A percentile compares a stretch with the other conserved stretches of the same genome.
These are phyloP conservation scores for Pythium pyrilobum DNA, from an alignment of 352 stramenopile species.

Conservation along the genomic window DNA sequence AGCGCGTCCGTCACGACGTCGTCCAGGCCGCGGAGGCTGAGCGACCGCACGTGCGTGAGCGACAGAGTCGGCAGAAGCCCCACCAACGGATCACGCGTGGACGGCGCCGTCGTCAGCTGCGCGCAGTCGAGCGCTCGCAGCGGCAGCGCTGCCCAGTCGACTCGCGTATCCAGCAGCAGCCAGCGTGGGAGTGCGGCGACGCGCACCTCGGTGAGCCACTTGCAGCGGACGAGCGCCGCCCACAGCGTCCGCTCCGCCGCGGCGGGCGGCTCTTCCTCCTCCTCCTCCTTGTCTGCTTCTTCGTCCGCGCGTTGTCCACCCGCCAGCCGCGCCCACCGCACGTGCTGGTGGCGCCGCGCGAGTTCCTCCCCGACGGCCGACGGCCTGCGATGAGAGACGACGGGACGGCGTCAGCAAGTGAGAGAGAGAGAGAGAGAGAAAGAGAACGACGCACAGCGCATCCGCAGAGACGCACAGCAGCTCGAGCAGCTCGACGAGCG, in stretches of 20 bases:
- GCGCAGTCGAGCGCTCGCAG: not conserved
- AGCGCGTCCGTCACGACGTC: not conserved
- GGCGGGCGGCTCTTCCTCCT: not conserved
- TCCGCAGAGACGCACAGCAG: constrained; percentile 1
- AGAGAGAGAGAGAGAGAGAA: too few relatives aligned
- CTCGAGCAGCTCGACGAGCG: not conserved
- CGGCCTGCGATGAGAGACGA: too few relatives aligned
- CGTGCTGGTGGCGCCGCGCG: not conserved
- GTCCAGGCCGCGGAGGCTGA: not conserved
- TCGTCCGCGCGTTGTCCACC: too few relatives aligned
- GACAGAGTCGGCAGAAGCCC: too few relatives aligned
- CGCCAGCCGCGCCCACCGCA: too few relatives aligned
- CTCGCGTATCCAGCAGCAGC: not conserved
- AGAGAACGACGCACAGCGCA: too few relatives aligned
- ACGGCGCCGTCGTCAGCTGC: too few relatives aligned
- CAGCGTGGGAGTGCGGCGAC: not conserved
- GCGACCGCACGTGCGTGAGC: not conserved
- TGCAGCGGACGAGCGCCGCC: not conserved
- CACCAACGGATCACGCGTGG: too few relatives aligned
- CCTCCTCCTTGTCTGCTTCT: too few relatives aligned
- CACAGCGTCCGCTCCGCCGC: not conserved
- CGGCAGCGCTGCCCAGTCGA: not conserved
- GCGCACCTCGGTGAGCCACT: not conserved
- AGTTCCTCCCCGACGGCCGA: not conserved
- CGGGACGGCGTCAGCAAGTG: too few relatives aligned